Evolutionary conservation across 1,284 basidiomycete species (phyloP).

Genomic region (Heterobasidion irregulare): DNA sequence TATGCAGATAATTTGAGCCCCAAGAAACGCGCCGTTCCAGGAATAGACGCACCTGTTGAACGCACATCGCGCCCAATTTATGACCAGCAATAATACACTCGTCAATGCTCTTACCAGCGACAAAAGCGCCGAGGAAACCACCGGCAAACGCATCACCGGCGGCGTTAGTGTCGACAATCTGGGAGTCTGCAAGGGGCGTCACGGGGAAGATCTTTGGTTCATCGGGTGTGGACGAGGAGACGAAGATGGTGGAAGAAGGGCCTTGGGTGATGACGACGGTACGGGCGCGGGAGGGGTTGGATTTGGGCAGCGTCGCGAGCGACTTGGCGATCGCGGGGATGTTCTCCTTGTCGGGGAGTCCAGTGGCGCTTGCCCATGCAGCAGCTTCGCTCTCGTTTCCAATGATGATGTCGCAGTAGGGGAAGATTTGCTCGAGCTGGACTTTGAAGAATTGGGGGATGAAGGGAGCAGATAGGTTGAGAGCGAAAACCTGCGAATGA

Average conservation of each 20-base stretch:
- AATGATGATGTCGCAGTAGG: constrained; percentile 82
- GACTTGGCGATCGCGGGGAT: constrained; percentile 62
- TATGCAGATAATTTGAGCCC: background rate
- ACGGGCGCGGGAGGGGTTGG: constrained; percentile 68
- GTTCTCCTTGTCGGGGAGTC: constrained; percentile 51
- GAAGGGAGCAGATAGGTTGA: constrained; percentile 98
- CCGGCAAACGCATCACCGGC: constrained; percentile 99
- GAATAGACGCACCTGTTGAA: constrained; percentile 59
- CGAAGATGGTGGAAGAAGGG: constrained; percentile 73
- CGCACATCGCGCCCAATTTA: constrained; percentile 84
- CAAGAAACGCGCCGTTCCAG: too few species aligned
- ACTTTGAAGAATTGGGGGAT: constrained; percentile 91
- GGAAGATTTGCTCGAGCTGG: constrained; percentile 74
- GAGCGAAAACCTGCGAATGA: constrained; percentile 59
- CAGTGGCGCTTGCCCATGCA: constrained; percentile 71
- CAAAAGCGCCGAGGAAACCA: constrained; percentile 85
- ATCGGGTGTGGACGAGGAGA: constrained; percentile 51
- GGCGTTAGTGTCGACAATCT: constrained; percentile 97
- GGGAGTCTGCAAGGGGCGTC: constrained; percentile 47
- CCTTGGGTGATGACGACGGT: constrained; percentile 93
- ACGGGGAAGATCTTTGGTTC: constrained; percentile 55
- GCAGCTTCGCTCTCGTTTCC: constrained; percentile 95
- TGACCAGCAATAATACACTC: constrained; percentile 85
- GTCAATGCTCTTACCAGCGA: constrained; percentile 74
- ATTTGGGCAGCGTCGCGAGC: constrained; percentile 65